Evolutionary conservation across 148 eudicot genomes (phyloP), one percentile per base, ranked within the genome.

Genomic region (Camellia granthamiana): DNA sequence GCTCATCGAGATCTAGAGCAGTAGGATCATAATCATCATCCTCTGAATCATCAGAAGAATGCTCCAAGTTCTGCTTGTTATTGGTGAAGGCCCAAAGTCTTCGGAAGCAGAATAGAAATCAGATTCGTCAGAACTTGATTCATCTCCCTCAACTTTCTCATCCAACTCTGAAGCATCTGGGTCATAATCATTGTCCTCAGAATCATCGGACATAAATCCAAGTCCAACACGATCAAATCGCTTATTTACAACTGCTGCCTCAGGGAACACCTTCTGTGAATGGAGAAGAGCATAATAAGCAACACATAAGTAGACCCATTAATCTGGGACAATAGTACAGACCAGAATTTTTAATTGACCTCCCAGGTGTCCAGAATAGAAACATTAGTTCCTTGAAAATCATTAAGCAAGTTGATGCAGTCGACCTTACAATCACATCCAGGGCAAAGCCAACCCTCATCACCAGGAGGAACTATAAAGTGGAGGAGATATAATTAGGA

Each of bases 381-480:
- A 81, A 90, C 83, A 72, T 85, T 87, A 83, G 87, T 81, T 83
- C 89, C 92, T 75, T 89, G 89, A 84, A 89, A 85, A 81, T 91
- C 95, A 88, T 91, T 92, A 81, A 95, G 87, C 81, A 91, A 77
- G 52, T 85, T 90, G 79, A 91, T 71, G 87, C 98, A 95, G 82
- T 92, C 95, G 73, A 80, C 87, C 84, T 92, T 95, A 86, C 98
- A 95, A 85, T 92, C 95, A 87, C 97, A 95, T 67, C 93, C 95
- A 67, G 98, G 98, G 82, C 98, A 95, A 85, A 91, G 90, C 98
- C 98, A 95, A 49, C 94, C 90, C 81, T 90, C 89, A 42, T 95
- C 97, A 79, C 85, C 98, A 70, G 92, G 92, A 71, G 98, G 98
- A 88, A 95, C 98, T 95, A 89, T 72, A 75, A 47, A n/a, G 9